Percentiles rank a stretch among this genome's conserved stretches.
Conservation (phyloP, 371 early-diverging fungal genomes). For the Mortierella sp. region DNA sequence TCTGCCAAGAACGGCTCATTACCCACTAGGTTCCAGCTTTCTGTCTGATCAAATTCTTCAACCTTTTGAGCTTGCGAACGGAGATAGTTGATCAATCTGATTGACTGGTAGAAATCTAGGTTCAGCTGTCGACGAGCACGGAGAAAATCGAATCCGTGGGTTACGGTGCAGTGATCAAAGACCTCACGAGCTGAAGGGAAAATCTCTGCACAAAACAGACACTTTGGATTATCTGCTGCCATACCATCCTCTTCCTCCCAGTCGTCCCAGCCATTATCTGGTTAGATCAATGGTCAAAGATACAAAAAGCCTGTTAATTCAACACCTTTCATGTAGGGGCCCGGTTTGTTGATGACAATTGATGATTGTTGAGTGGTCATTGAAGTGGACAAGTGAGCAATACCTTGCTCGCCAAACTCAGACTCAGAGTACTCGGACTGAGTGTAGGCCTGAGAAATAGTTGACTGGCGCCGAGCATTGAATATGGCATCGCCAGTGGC, state of each 20-base stretch:
- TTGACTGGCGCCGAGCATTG: slow-evolving; percentile 44
- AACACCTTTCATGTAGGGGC: too few species aligned
- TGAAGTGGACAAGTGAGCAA: background rate
- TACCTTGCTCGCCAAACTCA: slow-evolving; percentile 65
- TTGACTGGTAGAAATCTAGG: slow-evolving; percentile 89
- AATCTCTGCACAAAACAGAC: slow-evolving; percentile 77
- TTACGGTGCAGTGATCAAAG: slow-evolving; percentile 73
- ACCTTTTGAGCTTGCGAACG: slow-evolving; percentile 65
- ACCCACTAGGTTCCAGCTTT: slow-evolving; percentile 36
- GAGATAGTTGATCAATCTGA: slow-evolving; percentile 89
- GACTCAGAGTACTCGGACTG: slow-evolving; percentile 63
- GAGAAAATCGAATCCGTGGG: slow-evolving; percentile 81
- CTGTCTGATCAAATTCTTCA: slow-evolving; percentile 25
- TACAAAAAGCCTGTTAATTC: background rate
- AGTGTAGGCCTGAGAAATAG: slow-evolving; percentile 47
- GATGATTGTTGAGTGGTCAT: background rate
- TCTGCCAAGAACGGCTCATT: slow-evolving; percentile 75
- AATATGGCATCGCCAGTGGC: slow-evolving; percentile 12
- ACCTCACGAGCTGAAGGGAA: slow-evolving; percentile 64
- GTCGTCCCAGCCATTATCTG: slow-evolving; percentile 78
- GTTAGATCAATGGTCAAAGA: background rate
- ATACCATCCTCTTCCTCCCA: slow-evolving; percentile 86
- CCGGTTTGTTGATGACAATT: too few species aligned
- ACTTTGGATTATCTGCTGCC: slow-evolving; percentile 66
- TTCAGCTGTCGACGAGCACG: slow-evolving; percentile 60